These are phyloP conservation scores for Lactarius tabidus DNA, from an alignment of 768 basidiomycete species.

Conservation along the genomic window DNA sequence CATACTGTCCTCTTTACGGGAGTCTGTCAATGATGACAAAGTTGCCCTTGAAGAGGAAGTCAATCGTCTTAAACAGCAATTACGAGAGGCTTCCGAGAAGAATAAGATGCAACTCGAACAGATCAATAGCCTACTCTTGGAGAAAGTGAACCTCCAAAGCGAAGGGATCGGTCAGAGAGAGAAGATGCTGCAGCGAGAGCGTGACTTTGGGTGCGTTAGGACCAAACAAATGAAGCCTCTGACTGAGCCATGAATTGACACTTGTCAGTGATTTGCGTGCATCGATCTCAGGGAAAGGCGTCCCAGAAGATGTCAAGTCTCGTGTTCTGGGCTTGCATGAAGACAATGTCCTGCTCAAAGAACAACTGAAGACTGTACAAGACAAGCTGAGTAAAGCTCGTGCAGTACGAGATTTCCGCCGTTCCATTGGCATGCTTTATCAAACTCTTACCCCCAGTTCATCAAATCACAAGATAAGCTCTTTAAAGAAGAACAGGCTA, in stretches of 20 bases:
- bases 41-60: constrained; percentile 66
- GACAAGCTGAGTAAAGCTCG: constrained; percentile 82
- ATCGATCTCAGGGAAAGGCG: constrained; percentile 67
- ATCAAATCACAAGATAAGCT: constrained; percentile 90
- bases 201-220: constrained; percentile 67
- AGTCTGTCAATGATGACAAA: constrained; percentile 88
- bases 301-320: constrained; percentile 79
- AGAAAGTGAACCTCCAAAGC: constrained; percentile 87
- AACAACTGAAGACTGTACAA: constrained; percentile 61
- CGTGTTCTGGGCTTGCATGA: constrained; percentile 72
- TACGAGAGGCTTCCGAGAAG: constrained; percentile 74
- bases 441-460: constrained; percentile 48
- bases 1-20: constrained; percentile 78
- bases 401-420: constrained; percentile 41
- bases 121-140: constrained; percentile 76
- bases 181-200: constrained; percentile 78
- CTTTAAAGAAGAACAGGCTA: constrained; percentile 76
- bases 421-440: background rate
- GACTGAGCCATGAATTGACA: constrained; percentile 3
- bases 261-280: constrained; percentile 65
- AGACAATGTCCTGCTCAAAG: constrained; percentile 67
- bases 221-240: background rate
- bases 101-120: constrained; percentile 89
- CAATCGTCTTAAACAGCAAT: constrained; percentile 56
- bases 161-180: constrained; percentile 90